Base-by-base conservation (phyloP, 768 basidiomycete species). In the Suillus decipiens region DNA sequence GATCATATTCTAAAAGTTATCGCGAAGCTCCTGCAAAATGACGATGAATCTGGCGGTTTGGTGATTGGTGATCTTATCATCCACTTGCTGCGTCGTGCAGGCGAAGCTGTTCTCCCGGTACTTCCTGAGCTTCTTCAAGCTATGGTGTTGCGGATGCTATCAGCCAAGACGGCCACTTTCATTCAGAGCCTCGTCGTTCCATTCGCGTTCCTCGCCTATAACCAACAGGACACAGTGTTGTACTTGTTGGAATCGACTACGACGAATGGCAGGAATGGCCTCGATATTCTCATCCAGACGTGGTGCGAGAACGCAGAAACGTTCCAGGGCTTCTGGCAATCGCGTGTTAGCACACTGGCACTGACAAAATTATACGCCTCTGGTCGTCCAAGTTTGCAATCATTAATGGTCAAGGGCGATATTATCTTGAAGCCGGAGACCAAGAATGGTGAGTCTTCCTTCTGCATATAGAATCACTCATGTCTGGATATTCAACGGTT, bases 291-390 rank as follows among this genome's bases (percentile, higher is more conserved):
- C n/a, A 83, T 99, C 33, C 85, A 89, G 61, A 89, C 92, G 0
- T 98, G 96, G 96, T 93, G 92, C 70, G 96, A 99, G 73, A 96
- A 95, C 69, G 89, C 90, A 14, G 92, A 94, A 75, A 93, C 90
- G 5, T 92, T 99, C 83, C 93, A 95, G 71, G 96, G 97, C 36
- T 94, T 89, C 75, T 99, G 96, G 96, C 89, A 93, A 11, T 86
- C 88, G 5, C 86, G 93, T 37, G 84, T 96, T 69, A 95, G 93
- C 74, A 89, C 86, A 43, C 78, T 98, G 61, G 96, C 90, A 1
- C 78, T 99, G 57, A 85, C 85, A 34, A 85, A 90, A 64, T 81
- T 99, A 28, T 90, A 90, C 70, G 77, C 77, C 0, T 84, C 87
- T 6, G 82, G 86, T 60, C 82, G 89, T n/a, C 81, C 87, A 12